Evolutionary conservation across 257 asterid genomes (phyloP).

Genomic region (Solanum gandarillasii): DNA sequence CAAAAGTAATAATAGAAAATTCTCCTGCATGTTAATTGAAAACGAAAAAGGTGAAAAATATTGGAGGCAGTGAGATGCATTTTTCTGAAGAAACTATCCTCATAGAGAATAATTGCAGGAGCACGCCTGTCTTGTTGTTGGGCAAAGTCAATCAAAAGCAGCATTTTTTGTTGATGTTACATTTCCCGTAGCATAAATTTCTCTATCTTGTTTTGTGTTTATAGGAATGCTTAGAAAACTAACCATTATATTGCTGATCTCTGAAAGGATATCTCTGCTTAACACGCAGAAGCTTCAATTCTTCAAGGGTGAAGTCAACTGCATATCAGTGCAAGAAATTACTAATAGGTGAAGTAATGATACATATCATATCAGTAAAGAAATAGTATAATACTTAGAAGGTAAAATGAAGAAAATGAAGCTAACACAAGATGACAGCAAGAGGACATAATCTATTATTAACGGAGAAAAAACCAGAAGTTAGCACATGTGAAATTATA

Average conservation of each 20-base stretch:
- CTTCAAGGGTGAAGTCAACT: slow-evolving; percentile 88
- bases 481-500: not conserved
- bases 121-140: not conserved
- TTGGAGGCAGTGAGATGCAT: not conserved
- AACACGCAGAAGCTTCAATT: slow-evolving; percentile 59
- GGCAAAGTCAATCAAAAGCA: not conserved
- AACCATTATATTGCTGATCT: slow-evolving; percentile 82
- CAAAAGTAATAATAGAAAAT: slow-evolving; percentile 73
- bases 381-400: not conserved
- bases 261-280: slow-evolving; percentile 78
- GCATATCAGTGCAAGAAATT: slow-evolving; percentile 7
- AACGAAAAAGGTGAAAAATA: not conserved
- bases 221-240: slow-evolving; percentile 11
- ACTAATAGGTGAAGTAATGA: not conserved
- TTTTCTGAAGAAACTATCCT: not conserved
- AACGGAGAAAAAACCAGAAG: not conserved
- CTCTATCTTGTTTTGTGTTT: not conserved
- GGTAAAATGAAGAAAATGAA: not conserved
- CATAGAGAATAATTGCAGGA: not conserved
- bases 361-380: not conserved
- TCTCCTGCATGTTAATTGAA: slow-evolving; percentile 43
- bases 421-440: not conserved
- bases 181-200: not conserved
- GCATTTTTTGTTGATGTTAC: not conserved
- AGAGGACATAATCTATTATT: not conserved